Evolutionary conservation across 2,329 filamentous ascomycete species (phyloP), one percentile per base, ranked within the genome.

Genomic region (Fusarium mangiferae): DNA sequence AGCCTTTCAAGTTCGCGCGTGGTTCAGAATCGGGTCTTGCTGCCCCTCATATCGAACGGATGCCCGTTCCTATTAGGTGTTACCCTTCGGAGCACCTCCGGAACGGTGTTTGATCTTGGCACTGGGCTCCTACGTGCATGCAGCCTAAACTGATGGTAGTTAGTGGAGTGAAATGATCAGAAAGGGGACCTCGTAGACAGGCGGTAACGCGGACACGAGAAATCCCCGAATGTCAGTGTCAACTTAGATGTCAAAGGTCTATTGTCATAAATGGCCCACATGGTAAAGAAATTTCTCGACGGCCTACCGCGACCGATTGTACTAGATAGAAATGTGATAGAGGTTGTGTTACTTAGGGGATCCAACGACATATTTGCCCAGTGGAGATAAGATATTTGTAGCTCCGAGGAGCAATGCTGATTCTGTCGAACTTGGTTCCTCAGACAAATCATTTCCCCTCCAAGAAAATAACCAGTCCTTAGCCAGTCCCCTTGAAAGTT

Each of bases 11-110:
- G 26, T 15, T 9, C 26, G 26, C 44, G 9, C 28, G 18, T 20
- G 20, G 30, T 41, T 26, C 18, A 54, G n/a, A 42, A 20, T 24
- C 36, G n/a, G 26, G 28, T 15, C 36, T 39, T 17, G 39, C 33
- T 65, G 39, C 36, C 46, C 39, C 38, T 24, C 10, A 39, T 44
- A 7, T 39, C 26, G 14, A 10, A 63, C 33, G n/a, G 44, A 60
- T 60, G 33, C 12, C 24, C 44, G 39, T n/a, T 51, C 17, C 28
- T 41, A 41, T 30, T 45, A 36, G 24, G n/a, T 18, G 14, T 39
- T 54, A 22, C 52, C 26, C 20, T 67, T 42, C 67, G 67, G 66
- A 70, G 45, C 20, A 58, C 39, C 66, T 70, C 66, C 58, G 58
- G 51, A 38, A 38, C 22, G 22, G 36, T 46, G 17, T 46, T 22